phyloP scores from a whole-genome alignment of 176 grass and related monocot genomes.

The Aegilops longissima region DNA sequence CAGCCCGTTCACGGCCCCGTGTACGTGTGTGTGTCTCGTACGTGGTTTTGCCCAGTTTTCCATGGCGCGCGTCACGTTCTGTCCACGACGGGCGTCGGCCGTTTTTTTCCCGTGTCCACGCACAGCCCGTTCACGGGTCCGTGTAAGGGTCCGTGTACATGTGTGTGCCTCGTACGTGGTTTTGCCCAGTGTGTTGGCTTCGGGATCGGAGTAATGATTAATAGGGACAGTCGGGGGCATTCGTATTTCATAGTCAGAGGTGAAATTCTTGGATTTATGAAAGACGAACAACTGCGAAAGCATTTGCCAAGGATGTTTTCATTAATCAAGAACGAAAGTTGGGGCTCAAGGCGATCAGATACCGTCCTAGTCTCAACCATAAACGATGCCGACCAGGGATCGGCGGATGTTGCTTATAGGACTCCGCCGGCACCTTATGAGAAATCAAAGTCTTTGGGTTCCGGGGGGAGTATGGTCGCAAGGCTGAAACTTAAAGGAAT shows the following conservation, averaged over 20 bases:
- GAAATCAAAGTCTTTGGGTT: constrained; percentile 92
- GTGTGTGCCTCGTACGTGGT: too few relatives aligned
- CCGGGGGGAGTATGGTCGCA: constrained; percentile 60
- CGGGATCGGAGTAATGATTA: too few relatives aligned
- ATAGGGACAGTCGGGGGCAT: constrained; percentile 71
- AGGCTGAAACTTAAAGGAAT: constrained; percentile 39
- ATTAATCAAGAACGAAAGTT: constrained; percentile 83
- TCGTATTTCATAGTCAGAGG: constrained; percentile 54
- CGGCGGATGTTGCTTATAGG: constrained; percentile 70
- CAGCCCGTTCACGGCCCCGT: too few relatives aligned
- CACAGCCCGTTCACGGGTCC: too few relatives aligned
- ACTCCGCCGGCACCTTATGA: constrained; percentile 74
- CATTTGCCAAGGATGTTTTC: constrained; percentile 84
- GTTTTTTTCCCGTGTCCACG: too few relatives aligned
- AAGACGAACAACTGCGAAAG: constrained; percentile 74
- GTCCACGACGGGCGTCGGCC: too few relatives aligned
- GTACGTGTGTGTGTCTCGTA: too few relatives aligned
- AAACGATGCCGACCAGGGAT: constrained; percentile 63
- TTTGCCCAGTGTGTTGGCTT: too few relatives aligned
- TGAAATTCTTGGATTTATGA: constrained; percentile 93
- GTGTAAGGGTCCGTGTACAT: too few relatives aligned
- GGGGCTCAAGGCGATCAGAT: constrained; percentile 59
- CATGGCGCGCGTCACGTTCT: too few relatives aligned
- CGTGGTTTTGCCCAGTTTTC: too few relatives aligned
- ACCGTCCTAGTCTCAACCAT: constrained; percentile 78